Conservation (phyloP, 257 asterid species). For the Solanum tacnaense region DNA sequence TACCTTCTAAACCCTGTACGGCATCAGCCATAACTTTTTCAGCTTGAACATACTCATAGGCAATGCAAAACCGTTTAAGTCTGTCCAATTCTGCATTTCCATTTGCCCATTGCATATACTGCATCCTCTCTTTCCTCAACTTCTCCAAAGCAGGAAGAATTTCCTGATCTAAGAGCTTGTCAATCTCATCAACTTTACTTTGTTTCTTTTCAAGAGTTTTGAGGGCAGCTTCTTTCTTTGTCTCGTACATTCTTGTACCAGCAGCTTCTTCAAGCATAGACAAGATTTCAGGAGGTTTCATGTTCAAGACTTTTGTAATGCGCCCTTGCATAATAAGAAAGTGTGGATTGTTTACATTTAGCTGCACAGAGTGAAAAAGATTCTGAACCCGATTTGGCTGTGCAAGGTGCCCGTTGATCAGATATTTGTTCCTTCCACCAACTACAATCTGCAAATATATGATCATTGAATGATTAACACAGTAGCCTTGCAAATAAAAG, state of each 20-base stretch:
- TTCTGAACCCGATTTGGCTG: slow-evolving; percentile 98
- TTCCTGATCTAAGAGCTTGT: slow-evolving; percentile 95
- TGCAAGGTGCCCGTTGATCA: slow-evolving; percentile 94
- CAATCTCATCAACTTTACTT: slow-evolving; percentile 89
- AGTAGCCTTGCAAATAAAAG: background rate
- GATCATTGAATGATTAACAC: background rate
- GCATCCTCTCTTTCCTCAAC: slow-evolving; percentile 88
- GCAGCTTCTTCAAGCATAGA: slow-evolving; percentile 99
- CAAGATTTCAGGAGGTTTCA: slow-evolving; percentile 96
- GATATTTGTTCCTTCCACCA: slow-evolving; percentile 97
- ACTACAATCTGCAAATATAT: slow-evolving; percentile 76
- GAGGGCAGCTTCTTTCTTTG: slow-evolving; percentile 93
- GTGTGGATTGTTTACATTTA: slow-evolving; percentile 95
- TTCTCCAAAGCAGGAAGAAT: slow-evolving; percentile 93
- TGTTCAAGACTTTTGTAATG: slow-evolving; percentile 88
- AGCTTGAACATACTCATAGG: slow-evolving; percentile 83
- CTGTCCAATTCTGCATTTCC: slow-evolving; percentile 93
- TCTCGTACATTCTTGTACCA: slow-evolving; percentile 98
- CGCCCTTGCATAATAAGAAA: slow-evolving; percentile 99
- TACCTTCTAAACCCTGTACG: slow-evolving; percentile 50
- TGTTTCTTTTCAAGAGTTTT: slow-evolving; percentile 98
- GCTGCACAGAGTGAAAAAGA: slow-evolving; percentile 98
- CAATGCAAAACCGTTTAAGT: slow-evolving; percentile 83
- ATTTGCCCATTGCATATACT: slow-evolving; percentile 97
- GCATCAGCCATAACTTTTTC: slow-evolving; percentile 68